Evolutionary conservation across 371 early-diverging fungal genomes (phyloP).

Genomic region (Quaeritorhiza haematococci): DNA sequence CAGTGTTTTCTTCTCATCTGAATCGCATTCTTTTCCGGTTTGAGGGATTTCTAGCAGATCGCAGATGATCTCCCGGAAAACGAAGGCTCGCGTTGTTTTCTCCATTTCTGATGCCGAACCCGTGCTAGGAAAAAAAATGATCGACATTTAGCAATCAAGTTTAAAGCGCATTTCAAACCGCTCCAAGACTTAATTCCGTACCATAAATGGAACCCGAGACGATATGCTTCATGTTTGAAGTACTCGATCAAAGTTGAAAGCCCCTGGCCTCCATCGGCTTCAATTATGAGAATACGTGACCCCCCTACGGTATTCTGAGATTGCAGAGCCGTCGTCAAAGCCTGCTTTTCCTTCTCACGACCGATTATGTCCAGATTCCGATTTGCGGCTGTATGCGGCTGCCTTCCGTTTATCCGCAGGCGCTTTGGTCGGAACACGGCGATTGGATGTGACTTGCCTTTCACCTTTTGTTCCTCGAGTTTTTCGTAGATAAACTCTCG

Average conservation of each 20-base stretch:
- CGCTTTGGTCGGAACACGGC: conserved; percentile 35
- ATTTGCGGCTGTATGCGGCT: conserved; percentile 4
- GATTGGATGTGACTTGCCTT: conserved; percentile 43
- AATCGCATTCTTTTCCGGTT: too few species aligned
- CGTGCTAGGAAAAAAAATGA: too few species aligned
- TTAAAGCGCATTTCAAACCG: not conserved
- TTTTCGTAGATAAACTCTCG: conserved; percentile 36
- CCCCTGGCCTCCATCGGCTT: conserved; percentile 48
- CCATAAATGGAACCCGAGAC: conserved; percentile 26
- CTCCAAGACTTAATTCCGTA: conserved; percentile 8
- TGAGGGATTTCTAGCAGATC: conserved; percentile 32
- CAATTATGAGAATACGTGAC: conserved; percentile 26
- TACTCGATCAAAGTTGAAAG: conserved; percentile 34
- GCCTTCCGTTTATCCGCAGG: conserved; percentile 5
- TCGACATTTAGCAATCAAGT: too few species aligned
- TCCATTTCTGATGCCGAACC: conserved; percentile 37
- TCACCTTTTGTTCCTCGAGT: conserved; percentile 41
- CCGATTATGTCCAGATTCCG: conserved; percentile 22
- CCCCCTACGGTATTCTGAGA: too few species aligned
- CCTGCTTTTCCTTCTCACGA: conserved; percentile 27
- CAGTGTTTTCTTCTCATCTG: too few species aligned
- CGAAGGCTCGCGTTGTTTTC: conserved; percentile 34
- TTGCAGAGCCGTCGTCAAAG: conserved; percentile 14
- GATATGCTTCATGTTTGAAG: conserved; percentile 19
- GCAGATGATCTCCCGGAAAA: conserved; percentile 31